These are phyloP conservation scores for Leucosporidium scottii DNA, from an alignment of 768 basidiomycete genomes.

Conservation along the genomic window DNA sequence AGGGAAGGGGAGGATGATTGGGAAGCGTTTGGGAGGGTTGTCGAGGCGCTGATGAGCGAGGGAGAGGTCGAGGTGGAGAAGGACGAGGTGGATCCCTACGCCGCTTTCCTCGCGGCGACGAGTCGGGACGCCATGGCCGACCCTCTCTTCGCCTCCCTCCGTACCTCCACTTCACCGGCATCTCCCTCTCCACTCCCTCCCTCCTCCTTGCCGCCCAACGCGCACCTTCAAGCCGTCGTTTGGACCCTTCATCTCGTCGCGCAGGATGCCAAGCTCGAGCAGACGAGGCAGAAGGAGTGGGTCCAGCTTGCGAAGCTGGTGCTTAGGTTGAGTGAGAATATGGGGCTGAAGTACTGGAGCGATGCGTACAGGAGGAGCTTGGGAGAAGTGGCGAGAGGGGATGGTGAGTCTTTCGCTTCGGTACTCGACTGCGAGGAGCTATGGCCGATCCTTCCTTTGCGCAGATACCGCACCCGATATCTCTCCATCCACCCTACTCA, in stretches of 20 bases:
- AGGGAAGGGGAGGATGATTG: constrained; percentile 56
- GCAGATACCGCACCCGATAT: neutral
- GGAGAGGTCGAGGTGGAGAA: constrained; percentile 6
- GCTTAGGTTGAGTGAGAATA: neutral
- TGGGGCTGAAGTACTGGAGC: neutral
- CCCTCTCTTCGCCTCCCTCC: neutral
- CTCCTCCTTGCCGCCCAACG: too few species aligned
- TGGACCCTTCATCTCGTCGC: constrained; percentile 72
- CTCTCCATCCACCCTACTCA: constrained; percentile 3
- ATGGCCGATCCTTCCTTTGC: too few species aligned
- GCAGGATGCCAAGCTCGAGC: constrained; percentile 45
- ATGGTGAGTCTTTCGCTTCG: neutral
- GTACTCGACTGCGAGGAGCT: neutral
- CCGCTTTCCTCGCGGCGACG: neutral
- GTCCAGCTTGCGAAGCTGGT: constrained; percentile 25
- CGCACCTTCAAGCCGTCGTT: constrained; percentile 52
- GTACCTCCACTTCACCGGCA: too few species aligned
- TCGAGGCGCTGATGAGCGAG: constrained; percentile 42
- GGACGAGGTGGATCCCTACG: neutral
- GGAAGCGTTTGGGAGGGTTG: constrained; percentile 50
- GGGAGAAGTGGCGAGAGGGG: neutral
- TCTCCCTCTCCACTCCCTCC: too few species aligned
- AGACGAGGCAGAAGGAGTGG: constrained; percentile 8
- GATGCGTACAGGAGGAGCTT: constrained; percentile 9
- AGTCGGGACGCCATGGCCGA: neutral